Conservation (phyloP, 192 early-diverging fungal species). For the Funneliformis mosseae region DNA sequence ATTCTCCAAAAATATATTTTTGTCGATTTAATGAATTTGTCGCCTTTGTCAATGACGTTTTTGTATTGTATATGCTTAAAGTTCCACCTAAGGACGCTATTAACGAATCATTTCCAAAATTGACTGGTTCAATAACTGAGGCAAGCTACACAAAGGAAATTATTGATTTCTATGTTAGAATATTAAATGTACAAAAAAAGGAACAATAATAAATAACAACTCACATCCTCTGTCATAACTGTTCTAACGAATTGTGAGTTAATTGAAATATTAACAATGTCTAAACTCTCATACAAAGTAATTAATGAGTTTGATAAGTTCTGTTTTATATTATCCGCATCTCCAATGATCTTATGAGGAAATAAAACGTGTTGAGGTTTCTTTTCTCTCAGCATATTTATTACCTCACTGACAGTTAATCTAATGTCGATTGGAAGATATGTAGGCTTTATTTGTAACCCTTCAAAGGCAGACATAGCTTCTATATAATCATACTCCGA, state of each 20-base stretch:
- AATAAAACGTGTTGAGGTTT: conserved; percentile 45
- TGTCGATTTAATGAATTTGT: not conserved
- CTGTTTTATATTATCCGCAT: not conserved
- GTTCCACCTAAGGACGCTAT: not conserved
- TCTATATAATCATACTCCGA: conserved; percentile 41
- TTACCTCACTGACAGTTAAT: conserved; percentile 40
- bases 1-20: not conserved
- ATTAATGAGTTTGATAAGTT: not conserved
- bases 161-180: not conserved
- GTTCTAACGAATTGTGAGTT: not conserved
- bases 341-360: not conserved
- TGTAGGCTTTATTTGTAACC: conserved; percentile 39
- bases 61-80: not conserved
- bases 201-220: not conserved
- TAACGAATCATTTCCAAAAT: not conserved
- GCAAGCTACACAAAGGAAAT: not conserved
- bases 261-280: not conserved
- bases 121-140: not conserved
- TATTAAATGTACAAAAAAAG: not conserved
- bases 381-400: conserved; percentile 37
- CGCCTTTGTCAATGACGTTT: not conserved
- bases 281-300: not conserved
- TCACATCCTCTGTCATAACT: not conserved
- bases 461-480: conserved; percentile 41
- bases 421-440: conserved; percentile 42